A percentile compares a stretch with the other conserved stretches of the same genome.
Evolutionary conservation across 2,329 filamentous ascomycete genomes (phyloP).

Genomic region (Paracorniculantispora psalliotae): DNA sequence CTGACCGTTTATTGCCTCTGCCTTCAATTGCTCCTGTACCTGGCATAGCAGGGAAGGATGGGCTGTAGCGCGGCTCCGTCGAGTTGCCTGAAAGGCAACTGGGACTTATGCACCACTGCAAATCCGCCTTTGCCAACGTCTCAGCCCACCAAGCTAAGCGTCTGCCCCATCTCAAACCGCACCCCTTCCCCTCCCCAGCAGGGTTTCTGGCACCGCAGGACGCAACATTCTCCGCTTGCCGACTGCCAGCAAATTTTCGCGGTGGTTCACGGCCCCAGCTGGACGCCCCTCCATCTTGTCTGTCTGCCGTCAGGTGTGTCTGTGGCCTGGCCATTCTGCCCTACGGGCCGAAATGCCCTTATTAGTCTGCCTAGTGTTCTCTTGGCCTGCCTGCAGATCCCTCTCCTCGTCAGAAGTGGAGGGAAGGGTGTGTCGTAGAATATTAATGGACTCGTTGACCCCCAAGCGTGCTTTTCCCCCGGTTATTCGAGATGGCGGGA

Average conservation of each 20-base stretch:
- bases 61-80: background rate
- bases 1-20: background rate
- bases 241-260: background rate
- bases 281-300: background rate
- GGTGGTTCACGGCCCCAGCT: conserved; percentile 1
- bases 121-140: background rate
- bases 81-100: background rate
- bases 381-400: background rate
- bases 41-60: background rate
- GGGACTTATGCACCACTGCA: background rate
- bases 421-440: background rate
- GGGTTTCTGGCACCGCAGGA: background rate
- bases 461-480: background rate
- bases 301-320: background rate
- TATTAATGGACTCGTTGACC: background rate
- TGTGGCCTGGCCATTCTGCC: background rate
- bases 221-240: background rate
- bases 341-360: background rate
- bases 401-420: background rate
- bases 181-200: background rate
- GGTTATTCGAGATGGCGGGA: background rate
- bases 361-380: conserved; percentile 5
- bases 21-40: background rate
- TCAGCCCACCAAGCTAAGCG: background rate
- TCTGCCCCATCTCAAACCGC: background rate